Evolutionary conservation across 495 filamentous ascomycete species (phyloP), one percentile per base, ranked within the genome.

Genomic region (Rostrohypoxylon terebratum): DNA sequence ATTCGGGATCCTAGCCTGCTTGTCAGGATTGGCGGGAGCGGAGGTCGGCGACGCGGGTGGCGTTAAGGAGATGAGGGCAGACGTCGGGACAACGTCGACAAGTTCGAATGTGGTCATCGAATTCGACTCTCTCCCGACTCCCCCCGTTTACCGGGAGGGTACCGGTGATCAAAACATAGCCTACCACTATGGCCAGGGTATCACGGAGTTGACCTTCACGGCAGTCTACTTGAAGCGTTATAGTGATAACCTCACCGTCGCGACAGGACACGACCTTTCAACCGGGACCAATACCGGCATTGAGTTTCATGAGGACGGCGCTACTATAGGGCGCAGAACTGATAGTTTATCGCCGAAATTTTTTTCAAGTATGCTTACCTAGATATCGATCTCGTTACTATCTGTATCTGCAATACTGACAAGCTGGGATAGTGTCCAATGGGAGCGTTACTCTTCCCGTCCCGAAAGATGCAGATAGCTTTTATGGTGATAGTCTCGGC

Each of bases 1-100:
- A 68, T 64, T 47, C 25, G 68, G 68, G 74, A 70, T 73, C 61
- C 59, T 74, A 28, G 68, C 74, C 72, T 74, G 68, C 48, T 54
- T 69, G 33, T 47, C 63, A 54, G 63, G 74, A 33, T 67, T 67
- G 50, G 67, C 28, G 67, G 59, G 31, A 53, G 72, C 68, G 47
- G 38, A 53, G 34, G 60, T 42, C 3, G 53, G 23, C 50, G 38
- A 63, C 20, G 14, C 44, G 14, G 42, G 42, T 10, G 11, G 47
- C 20, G 47, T 8, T n/a, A 63, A 34, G 59, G 45, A 16, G 42
- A 11, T 33, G 36, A 18, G 58, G 21, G 33, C 34, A 7, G 23
- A 25, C 3, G n/a, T 50, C 44, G 36, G n/a, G 65, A 66, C 60
- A 44, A 31, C 36, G 42, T 65, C 44, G 50, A 47, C 48, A n/a